phyloP scores from a whole-genome alignment of 352 stramenopile species.

The Phytophthora sojae region DNA sequence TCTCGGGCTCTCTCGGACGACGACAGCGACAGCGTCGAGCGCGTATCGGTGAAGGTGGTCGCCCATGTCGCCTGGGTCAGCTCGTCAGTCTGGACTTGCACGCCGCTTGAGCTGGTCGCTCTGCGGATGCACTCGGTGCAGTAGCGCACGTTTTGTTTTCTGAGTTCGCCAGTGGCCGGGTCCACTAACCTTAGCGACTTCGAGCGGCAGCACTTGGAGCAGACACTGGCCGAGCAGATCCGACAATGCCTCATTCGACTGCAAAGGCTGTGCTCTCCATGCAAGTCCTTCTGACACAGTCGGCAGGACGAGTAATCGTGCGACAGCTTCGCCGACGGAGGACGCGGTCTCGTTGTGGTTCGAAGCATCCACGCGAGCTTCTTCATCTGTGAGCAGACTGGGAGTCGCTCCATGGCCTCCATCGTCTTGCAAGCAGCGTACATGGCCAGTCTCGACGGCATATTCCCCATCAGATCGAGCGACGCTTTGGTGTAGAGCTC shows the following conservation, averaged over 20 bases:
- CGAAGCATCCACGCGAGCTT: slow-evolving; percentile 34
- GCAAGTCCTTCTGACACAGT: slow-evolving; percentile 19
- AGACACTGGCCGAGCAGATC: slow-evolving; percentile 5
- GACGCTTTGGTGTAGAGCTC: slow-evolving; percentile 19
- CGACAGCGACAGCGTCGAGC: slow-evolving; percentile 9
- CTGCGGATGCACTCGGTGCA: slow-evolving; percentile 19
- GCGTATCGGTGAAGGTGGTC: slow-evolving; percentile 2
- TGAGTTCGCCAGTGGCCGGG: not conserved
- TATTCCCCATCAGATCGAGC: slow-evolving; percentile 13
- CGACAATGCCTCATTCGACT: slow-evolving; percentile 4
- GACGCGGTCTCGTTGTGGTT: not conserved
- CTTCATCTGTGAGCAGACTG: slow-evolving; percentile 27
- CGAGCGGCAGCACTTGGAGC: slow-evolving; percentile 6
- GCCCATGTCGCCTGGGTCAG: slow-evolving; percentile 5
- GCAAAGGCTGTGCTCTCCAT: slow-evolving; percentile 9
- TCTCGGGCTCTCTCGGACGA: slow-evolving; percentile 10
- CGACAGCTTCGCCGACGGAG: slow-evolving; percentile 2
- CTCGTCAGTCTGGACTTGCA: slow-evolving; percentile 24
- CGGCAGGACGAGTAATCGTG: slow-evolving; percentile 9
- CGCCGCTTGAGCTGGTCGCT: not conserved
- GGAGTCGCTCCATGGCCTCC: slow-evolving; percentile 16
- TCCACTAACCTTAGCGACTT: slow-evolving; percentile 6
- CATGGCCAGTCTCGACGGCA: slow-evolving; percentile 6
- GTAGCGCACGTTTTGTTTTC: slow-evolving; percentile 9
- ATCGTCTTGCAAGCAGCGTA: slow-evolving; percentile 24